phyloP scores from a whole-genome alignment of 208 protist species.

The Trichomonas gallinae region DNA sequence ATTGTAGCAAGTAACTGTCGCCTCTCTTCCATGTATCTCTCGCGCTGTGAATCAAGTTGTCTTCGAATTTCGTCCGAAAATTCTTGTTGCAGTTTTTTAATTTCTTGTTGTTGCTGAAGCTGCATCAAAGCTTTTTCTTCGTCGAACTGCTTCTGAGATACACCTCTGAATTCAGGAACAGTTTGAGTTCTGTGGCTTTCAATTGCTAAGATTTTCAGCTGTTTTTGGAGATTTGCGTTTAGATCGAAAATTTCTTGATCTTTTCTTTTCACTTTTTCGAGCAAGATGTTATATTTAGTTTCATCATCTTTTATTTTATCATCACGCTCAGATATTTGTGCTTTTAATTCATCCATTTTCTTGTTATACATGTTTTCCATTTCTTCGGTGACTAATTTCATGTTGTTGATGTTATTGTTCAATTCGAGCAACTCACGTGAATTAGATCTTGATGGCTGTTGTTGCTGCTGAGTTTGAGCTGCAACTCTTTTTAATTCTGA shows the following conservation, averaged over 20 bases:
- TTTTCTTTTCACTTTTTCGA: neutral
- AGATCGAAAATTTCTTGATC: neutral
- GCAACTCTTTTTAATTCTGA: neutral
- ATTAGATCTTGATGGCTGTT: too few species aligned
- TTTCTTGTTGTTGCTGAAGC: neutral
- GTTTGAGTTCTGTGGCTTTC: neutral
- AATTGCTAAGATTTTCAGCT: neutral
- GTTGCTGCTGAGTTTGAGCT: neutral
- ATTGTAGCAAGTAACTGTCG: neutral
- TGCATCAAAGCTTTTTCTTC: neutral
- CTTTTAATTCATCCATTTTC: neutral
- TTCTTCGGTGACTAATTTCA: neutral
- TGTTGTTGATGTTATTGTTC: neutral
- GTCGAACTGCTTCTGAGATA: neutral
- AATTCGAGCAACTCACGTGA: neutral
- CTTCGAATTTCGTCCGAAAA: neutral
- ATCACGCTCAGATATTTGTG: neutral
- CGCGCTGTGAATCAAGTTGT: neutral
- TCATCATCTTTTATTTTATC: neutral
- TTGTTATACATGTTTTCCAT: neutral
- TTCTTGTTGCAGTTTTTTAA: neutral
- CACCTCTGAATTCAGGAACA: neutral
- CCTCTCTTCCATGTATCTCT: neutral
- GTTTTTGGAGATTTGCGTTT: neutral
- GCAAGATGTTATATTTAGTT: neutral